A percentile compares a stretch with the other conserved stretches of the same genome.
Conservation (phyloP, 306 rosid genomes). For the Prunus padus region DNA sequence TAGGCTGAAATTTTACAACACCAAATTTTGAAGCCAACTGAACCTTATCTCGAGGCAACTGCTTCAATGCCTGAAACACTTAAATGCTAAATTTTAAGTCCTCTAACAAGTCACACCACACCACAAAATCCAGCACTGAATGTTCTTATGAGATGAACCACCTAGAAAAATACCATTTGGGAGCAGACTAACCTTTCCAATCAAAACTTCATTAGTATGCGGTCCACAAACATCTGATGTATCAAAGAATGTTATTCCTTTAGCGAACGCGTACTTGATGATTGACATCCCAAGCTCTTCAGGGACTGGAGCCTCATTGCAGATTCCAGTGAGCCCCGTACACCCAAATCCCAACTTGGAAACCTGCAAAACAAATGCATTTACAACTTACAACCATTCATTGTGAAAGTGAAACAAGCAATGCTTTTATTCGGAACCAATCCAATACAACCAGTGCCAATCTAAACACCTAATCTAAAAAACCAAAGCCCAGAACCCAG, state of each 20-base stretch:
- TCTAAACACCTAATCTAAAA: too few species aligned
- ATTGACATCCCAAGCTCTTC: conserved; percentile 55
- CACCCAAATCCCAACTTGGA: conserved; percentile 80
- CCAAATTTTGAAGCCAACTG: conserved; percentile 88
- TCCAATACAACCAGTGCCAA: too few species aligned
- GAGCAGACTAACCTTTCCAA: conserved; percentile 57
- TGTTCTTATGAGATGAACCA: too few species aligned
- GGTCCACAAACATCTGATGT: conserved; percentile 62
- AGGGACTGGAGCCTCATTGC: conserved; percentile 44
- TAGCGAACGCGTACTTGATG: conserved; percentile 55
- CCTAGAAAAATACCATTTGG: not conserved
- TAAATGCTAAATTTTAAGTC: too few species aligned
- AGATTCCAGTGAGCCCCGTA: conserved; percentile 52
- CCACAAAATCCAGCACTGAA: too few species aligned
- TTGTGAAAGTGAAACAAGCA: not conserved
- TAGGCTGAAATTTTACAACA: conserved; percentile 28
- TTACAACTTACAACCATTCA: not conserved
- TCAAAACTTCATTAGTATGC: conserved; percentile 53
- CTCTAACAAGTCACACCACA: not conserved
- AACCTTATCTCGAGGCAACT: conserved; percentile 67
- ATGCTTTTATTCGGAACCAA: not conserved
- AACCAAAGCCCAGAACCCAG: too few species aligned
- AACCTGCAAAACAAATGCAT: conserved; percentile 40
- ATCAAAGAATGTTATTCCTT: conserved; percentile 74
- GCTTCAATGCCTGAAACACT: conserved; percentile 54